phyloP scores from a whole-genome alignment of 2,329 filamentous ascomycete species.

The Bertia moriformis region DNA sequence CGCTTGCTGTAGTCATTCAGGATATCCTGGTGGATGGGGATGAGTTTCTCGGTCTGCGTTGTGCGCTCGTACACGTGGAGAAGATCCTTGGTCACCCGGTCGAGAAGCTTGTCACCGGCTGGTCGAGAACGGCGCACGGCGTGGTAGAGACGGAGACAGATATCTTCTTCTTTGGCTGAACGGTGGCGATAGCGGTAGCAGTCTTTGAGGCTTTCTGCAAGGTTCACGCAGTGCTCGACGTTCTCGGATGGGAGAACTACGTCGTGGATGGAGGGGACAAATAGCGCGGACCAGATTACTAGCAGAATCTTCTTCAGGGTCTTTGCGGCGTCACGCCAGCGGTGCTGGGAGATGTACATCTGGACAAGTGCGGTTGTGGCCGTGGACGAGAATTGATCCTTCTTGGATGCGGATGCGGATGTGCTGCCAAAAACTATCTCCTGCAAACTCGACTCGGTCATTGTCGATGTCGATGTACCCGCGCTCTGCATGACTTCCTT shows the following conservation, averaged over 20 bases:
- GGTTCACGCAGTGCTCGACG: constrained; percentile 25
- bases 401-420: constrained; percentile 14
- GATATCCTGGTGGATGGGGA: constrained; percentile 20
- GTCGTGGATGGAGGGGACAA: constrained; percentile 24
- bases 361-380: constrained; percentile 21
- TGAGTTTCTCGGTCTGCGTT: constrained; percentile 16
- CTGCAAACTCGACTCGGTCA: constrained; percentile 24
- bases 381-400: constrained; percentile 22
- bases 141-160: constrained; percentile 17
- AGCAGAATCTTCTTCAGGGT: constrained; percentile 27
- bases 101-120: constrained; percentile 14
- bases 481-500: constrained; percentile 23
- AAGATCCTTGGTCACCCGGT: constrained; percentile 12
- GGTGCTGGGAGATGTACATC: constrained; percentile 26
- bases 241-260: constrained; percentile 24
- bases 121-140: constrained; percentile 12
- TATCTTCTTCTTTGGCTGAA: constrained; percentile 17
- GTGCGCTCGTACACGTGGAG: constrained; percentile 13
- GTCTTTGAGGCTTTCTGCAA: constrained; percentile 27
- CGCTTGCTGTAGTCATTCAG: constrained; percentile 18
- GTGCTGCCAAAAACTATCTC: constrained; percentile 24
- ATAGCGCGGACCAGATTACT: constrained; percentile 27
- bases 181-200: constrained; percentile 24
- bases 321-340: constrained; percentile 27
- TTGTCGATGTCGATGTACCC: constrained; percentile 15